Evolutionary conservation across 371 early-diverging fungal genomes (phyloP), one percentile per base, ranked within the genome.

Genomic region (Amoeboaphelidium occidentale): DNA sequence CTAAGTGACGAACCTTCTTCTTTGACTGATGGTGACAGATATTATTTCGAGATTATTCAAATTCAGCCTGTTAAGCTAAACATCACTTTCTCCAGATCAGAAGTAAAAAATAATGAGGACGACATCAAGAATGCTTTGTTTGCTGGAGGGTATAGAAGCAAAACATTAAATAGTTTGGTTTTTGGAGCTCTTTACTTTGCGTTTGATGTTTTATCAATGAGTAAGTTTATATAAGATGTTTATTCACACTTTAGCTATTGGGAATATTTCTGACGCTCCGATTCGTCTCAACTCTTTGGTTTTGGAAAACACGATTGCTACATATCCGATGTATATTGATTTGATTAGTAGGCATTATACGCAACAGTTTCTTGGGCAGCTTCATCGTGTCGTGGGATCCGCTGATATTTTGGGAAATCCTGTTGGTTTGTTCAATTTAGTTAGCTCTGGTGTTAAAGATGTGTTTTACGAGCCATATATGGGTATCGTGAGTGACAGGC

Each of bases 321-420:
- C 80, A 22, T 59, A 68, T n/a, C 62, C 78, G 2, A 74, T 81
- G 47, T 63, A 94, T 4, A 56, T 72, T n/a, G 79, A 83, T 50
- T 69, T 81, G 23, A 74, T 93, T 47, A 66, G 65, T 32, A 67
- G 71, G 26, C 88, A 91, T 60, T 94, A 93, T 53, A 72, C 80
- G 25, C 84, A 88, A 53, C 87, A 90, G 59, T 67, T 80, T 13
- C 67, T 91, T 23, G 80, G 81, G 52, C 92, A 97, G 63, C 64
- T 61, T 1, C 85, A 94, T 66, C 78, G 80, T 60, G 66, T 97
- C 41, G 67, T 96, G 3, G 98, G 98, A 1, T 88, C 92, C 12
- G 94, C 91, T 3, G 96, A 97, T 57, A 74, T 96, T 51, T 67
- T 96, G 42, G 98, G 98, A 23, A 97, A 97, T 56, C 98, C 98